phyloP scores from a whole-genome alignment of 805 yeast genomes.

The Torulaspora delbrueckii region DNA sequence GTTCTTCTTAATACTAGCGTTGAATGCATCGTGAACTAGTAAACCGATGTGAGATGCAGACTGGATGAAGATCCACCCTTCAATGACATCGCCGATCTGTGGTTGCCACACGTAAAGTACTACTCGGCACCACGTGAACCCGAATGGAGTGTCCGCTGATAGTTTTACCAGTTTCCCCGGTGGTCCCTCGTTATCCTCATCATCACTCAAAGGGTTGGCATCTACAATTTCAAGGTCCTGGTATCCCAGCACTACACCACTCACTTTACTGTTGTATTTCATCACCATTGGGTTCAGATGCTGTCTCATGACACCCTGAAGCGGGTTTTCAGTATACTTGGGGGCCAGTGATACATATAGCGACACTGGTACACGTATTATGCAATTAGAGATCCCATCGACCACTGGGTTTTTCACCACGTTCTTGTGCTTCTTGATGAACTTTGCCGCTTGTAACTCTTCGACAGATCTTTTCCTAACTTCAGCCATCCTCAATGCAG shows the following conservation, averaged over 20 bases:
- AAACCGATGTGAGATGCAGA: slow-evolving; percentile 93
- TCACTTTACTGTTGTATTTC: slow-evolving; percentile 66
- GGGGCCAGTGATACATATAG: slow-evolving; percentile 90
- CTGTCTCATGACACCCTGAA: slow-evolving; percentile 76
- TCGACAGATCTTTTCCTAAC: slow-evolving; percentile 27
- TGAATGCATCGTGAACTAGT: slow-evolving; percentile 86
- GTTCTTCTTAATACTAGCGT: slow-evolving; percentile 82
- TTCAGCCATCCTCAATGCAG: slow-evolving; percentile 12
- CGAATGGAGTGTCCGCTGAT: slow-evolving; percentile 77
- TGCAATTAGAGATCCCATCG: slow-evolving; percentile 33
- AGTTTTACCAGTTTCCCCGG: slow-evolving; percentile 54
- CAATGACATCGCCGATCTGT: slow-evolving; percentile 74
- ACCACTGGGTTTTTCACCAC: slow-evolving; percentile 27
- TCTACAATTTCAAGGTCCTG: slow-evolving; percentile 53
- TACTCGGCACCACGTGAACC: slow-evolving; percentile 80
- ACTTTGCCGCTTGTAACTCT: slow-evolving; percentile 17
- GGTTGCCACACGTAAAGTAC: slow-evolving; percentile 90
- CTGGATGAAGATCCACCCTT: slow-evolving; percentile 87
- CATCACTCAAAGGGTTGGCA: slow-evolving; percentile 40
- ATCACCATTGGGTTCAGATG: slow-evolving; percentile 87
- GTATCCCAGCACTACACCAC: slow-evolving; percentile 83
- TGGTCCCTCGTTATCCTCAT: slow-evolving; percentile 27
- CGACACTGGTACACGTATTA: slow-evolving; percentile 35
- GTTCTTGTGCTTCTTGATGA: slow-evolving; percentile 30
- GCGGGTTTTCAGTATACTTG: slow-evolving; percentile 57